phyloP scores from a whole-genome alignment of 2,329 filamentous ascomycete species.

The Claviceps purpurea region DNA sequence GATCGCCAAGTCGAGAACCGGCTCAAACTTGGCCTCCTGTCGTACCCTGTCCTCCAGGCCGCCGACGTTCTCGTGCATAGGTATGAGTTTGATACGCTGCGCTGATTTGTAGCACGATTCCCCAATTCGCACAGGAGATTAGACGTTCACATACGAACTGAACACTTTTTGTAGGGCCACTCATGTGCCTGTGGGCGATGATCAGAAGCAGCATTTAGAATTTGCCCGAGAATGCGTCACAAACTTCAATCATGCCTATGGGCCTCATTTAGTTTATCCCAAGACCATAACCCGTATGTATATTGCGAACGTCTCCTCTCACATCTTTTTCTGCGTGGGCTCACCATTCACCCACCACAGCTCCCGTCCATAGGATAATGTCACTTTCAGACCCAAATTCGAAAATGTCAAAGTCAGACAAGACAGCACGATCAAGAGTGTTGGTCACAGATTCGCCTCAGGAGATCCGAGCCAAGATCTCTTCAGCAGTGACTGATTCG shows the following conservation, averaged over 20 bases:
- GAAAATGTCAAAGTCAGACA: constrained; percentile 93
- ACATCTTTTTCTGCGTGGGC: not conserved
- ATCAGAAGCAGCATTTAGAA: constrained; percentile 88
- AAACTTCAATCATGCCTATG: constrained; percentile 72
- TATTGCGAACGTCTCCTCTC: not conserved
- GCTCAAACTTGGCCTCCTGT: constrained; percentile 82
- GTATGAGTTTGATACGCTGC: constrained; percentile 21
- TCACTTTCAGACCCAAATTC: constrained; percentile 61
- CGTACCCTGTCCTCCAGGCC: constrained; percentile 89
- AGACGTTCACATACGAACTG: not conserved
- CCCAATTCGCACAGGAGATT: not conserved
- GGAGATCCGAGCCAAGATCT: constrained; percentile 57
- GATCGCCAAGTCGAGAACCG: constrained; percentile 43
- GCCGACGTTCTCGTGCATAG: constrained; percentile 84
- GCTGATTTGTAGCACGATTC: too few species aligned
- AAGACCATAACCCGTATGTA: constrained; percentile 56
- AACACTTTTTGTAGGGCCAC: constrained; percentile 47
- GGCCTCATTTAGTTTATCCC: constrained; percentile 49
- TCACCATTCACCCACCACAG: constrained; percentile 24
- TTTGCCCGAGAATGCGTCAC: constrained; percentile 77
- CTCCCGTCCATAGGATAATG: constrained; percentile 79
- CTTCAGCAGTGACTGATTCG: constrained; percentile 64
- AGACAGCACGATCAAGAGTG: constrained; percentile 61
- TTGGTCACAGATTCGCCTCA: constrained; percentile 59
- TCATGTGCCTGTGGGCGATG: constrained; percentile 92